Evolutionary conservation across 2,329 filamentous ascomycete species (phyloP).

Genomic region (Colletotrichum sp.): DNA sequence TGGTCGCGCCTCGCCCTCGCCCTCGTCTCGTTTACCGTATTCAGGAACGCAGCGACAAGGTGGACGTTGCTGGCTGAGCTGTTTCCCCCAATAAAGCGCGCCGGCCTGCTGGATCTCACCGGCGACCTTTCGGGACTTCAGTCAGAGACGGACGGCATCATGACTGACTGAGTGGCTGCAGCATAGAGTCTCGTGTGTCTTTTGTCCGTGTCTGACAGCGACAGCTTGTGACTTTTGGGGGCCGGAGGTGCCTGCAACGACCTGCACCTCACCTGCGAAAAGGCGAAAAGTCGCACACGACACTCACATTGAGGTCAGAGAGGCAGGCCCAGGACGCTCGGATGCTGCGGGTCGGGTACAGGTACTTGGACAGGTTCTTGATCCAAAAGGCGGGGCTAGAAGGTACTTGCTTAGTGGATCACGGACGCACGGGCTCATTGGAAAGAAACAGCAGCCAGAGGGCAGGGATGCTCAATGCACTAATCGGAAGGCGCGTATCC

Average conservation of each 20-base stretch:
- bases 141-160: neutral
- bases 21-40: neutral
- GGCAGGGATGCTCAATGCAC: neutral
- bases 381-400: neutral
- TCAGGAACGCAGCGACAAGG: neutral
- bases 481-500: neutral
- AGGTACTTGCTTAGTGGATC: neutral
- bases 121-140: neutral
- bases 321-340: neutral
- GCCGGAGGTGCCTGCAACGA: neutral
- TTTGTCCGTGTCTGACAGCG: neutral
- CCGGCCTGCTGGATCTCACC: neutral
- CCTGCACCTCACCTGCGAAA: neutral
- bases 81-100: neutral
- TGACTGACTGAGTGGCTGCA: neutral
- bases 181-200: neutral
- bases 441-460: neutral
- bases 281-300: neutral
- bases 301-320: neutral
- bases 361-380: constrained; percentile 3
- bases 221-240: neutral
- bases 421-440: neutral
- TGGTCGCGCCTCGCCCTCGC: neutral
- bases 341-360: constrained; percentile 17
- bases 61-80: neutral